Base-by-base conservation (phyloP, 116 monocot genomes). In the Dioscorea cayenensis region DNA sequence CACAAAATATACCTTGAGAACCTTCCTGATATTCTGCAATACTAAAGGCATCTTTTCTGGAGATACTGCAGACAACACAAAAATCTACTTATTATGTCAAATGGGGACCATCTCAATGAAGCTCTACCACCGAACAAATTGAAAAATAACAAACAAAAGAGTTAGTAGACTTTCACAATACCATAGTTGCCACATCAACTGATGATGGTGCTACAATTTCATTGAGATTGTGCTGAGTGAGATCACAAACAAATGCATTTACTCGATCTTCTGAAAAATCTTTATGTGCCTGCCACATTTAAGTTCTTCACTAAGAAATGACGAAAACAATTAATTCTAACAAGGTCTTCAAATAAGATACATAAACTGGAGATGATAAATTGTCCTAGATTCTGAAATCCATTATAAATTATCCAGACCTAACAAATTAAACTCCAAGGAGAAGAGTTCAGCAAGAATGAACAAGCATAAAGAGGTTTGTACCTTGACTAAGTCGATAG, bases 241-340 rank as follows among this genome's bases (percentile, higher is more conserved):
- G 73, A 82, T 96, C 92, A 84, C 96, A 96, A 70, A 88, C 84
- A 83, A 96, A 96, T 67, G 90, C 92, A 86, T 96, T 80, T 35
- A 92, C 73, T 69, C 64, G 73, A 71, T 83, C 84, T 43, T 75
- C 69, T 68, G 73, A 76, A 67, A 80, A 96, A 43, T 90, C 86
- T 74, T 86, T 90, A 76, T 90, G 90, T 71, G 84, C 84, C 95
- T 95, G 84, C 76, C 79, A 84, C 36, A 84, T 49, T 58, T 61
- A 51, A 4, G 23, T 65, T 37, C 58, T 71, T 25, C 51, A 64
- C 5, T 27, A 65, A 73, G 63, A 76, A 38, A 71, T 4, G 2
- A 62, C 0, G 21, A 21, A 21, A 62, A 62, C n/a, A 27, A 43
- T 43, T 43, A 43, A 38, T 9, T 9, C 38, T 38, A 38, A 38